These are phyloP conservation scores for Coemansia sp. DNA, from an alignment of 192 early-diverging fungal species.

Conservation along the genomic window DNA sequence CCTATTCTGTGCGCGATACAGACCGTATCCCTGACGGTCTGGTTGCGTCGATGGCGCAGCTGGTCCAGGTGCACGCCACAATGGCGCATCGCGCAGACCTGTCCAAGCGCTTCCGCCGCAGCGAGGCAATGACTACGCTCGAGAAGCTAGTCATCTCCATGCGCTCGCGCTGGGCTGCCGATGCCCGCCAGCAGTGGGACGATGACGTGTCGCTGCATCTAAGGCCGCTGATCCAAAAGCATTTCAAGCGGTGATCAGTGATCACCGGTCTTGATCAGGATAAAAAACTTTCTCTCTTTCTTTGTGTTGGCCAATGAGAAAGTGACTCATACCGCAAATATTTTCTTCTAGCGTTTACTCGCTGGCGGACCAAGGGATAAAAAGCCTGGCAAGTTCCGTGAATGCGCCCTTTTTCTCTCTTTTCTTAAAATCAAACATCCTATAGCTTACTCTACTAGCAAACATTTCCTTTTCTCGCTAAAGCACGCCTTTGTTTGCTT, in stretches of 20 bases:
- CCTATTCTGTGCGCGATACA: constrained; percentile 49
- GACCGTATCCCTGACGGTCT: constrained; percentile 55
- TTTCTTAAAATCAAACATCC: too few species aligned
- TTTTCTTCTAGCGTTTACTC: too few species aligned
- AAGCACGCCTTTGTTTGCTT: constrained; percentile 1
- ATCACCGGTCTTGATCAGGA: background rate
- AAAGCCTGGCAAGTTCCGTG: too few species aligned
- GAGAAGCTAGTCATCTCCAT: constrained; percentile 67
- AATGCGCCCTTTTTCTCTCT: too few species aligned
- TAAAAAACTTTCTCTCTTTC: constrained; percentile 1
- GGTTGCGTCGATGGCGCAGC: constrained; percentile 54
- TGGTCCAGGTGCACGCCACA: constrained; percentile 63
- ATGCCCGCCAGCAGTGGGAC: constrained; percentile 38
- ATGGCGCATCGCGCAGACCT: constrained; percentile 61
- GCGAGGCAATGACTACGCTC: constrained; percentile 57
- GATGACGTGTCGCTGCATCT: constrained; percentile 26
- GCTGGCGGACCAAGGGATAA: background rate
- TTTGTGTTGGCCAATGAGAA: constrained; percentile 7
- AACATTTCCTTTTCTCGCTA: background rate
- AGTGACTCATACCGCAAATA: background rate
- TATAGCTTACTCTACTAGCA: background rate
- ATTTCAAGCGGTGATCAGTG: constrained; percentile 16
- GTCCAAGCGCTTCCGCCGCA: constrained; percentile 51
- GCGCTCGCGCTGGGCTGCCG: constrained; percentile 49
- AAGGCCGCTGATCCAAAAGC: constrained; percentile 32